Evolutionary conservation across 2,329 filamentous ascomycete species (phyloP), one percentile per base, ranked within the genome.

Genomic region (Pseudocercospora macadamiae): DNA sequence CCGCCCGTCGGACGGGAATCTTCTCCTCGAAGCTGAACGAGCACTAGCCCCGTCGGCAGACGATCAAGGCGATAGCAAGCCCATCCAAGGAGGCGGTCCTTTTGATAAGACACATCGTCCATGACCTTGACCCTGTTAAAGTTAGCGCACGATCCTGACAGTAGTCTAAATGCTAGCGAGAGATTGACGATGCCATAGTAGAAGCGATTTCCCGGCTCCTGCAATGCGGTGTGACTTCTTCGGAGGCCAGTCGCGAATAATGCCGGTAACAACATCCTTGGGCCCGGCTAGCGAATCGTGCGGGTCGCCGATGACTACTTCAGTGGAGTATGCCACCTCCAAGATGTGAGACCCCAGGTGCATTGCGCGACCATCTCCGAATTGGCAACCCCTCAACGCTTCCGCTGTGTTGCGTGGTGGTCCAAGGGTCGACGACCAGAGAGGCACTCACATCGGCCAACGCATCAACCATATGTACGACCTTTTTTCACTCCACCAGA

Each of bases 31-130:
- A 97, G 77, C 67, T 88, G 89, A 56, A 97, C 80, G 65, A 96
- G 86, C 9, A 92, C 82, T 66, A 90, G 89, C 0, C 95, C 93
- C 30, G 83, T 78, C 60, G 86, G 85, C 59, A 97, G 74, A 6
- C 92, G 83, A 75, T 97, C 92, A 19, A 97, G 83, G 36, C 92
- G 83, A 66, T 96, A 87, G 70, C 92, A 96, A 1, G 90, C 87
- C 95, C 95, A 97, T 2, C 89, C 91, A 9, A 91, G 88, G 57
- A 96, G 75, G 59, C 89, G 84, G 69, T 97, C 92, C 62, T 70
- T 71, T 26, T 83, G 83, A 3, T 88, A 86, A 65, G 93, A 84
- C 74, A 93, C 48, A 66, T 96, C 89, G 72, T 97, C 91, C 74
- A 92, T 89, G 65, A 97, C 82, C 68, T 96, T 91, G 79, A 97